These are phyloP conservation scores for Monilinia fructigena DNA, from an alignment of 2,329 filamentous ascomycete species.

Conservation along the genomic window DNA sequence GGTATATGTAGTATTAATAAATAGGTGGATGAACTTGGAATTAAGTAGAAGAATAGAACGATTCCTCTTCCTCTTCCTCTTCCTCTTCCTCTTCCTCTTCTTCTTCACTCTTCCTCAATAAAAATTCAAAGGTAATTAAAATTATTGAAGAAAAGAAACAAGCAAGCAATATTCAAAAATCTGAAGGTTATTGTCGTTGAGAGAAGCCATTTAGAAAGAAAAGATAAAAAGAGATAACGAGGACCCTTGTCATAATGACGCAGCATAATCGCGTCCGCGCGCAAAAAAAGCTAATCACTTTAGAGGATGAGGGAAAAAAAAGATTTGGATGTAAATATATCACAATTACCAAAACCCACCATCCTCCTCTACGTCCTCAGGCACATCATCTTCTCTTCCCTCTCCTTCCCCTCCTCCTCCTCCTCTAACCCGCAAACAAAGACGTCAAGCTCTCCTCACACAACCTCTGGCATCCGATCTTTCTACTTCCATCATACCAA, in stretches of 20 bases:
- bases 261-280: constrained; percentile 7
- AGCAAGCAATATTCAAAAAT: no score
- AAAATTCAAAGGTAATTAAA: no score
- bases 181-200: background rate
- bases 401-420: background rate
- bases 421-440: background rate
- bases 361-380: background rate
- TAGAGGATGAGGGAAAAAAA: background rate
- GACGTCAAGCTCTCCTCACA: background rate
- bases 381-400: background rate
- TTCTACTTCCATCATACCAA: background rate
- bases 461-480: background rate
- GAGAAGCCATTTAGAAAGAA: background rate
- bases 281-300: background rate
- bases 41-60: background rate
- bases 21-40: background rate
- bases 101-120: no score
- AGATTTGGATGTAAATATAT: background rate
- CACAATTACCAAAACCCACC: background rate
- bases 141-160: background rate
- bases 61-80: no score
- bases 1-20: no score
- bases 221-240: background rate
- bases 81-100: no score
- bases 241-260: constrained; percentile 12